Percentiles rank a stretch among this genome's conserved stretches.
phyloP scores from a whole-genome alignment of 805 yeast genomes.

The Ascoidea asiatica region DNA sequence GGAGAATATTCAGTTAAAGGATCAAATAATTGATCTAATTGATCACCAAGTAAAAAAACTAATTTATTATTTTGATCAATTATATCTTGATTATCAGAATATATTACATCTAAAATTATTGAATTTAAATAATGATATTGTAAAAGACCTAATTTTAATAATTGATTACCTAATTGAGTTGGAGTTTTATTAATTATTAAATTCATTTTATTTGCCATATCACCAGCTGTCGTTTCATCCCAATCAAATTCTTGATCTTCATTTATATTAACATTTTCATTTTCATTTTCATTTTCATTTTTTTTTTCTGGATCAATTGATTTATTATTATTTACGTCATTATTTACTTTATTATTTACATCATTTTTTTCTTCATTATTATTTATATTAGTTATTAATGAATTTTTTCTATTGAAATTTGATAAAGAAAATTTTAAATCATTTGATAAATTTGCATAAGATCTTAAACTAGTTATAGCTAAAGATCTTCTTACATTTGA shows the following conservation, averaged over 20 bases:
- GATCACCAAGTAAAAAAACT: slow-evolving; percentile 71
- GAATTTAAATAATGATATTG: slow-evolving; percentile 37
- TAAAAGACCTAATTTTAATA: slow-evolving; percentile 45
- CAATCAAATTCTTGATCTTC: slow-evolving; percentile 22
- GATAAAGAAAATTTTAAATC: slow-evolving; percentile 8
- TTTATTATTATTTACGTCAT: background rate
- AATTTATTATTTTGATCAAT: slow-evolving; percentile 61
- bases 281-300: slow-evolving; percentile 7
- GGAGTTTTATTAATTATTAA: slow-evolving; percentile 42
- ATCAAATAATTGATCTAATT: slow-evolving; percentile 77
- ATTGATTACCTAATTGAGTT: slow-evolving; percentile 36
- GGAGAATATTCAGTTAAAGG: slow-evolving; percentile 89
- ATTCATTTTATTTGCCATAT: slow-evolving; percentile 52
- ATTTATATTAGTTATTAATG: too few relatives aligned
- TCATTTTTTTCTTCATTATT: too few relatives aligned
- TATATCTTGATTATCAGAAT: slow-evolving; percentile 35
- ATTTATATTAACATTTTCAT: slow-evolving; percentile 11
- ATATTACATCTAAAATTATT: slow-evolving; percentile 59
- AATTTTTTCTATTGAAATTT: too few relatives aligned
- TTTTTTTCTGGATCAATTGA: background rate
- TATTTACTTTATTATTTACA: too few relatives aligned
- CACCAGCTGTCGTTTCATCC: slow-evolving; percentile 84
- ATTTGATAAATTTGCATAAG: slow-evolving; percentile 44
- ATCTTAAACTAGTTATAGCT: slow-evolving; percentile 60
- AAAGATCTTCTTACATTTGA: slow-evolving; percentile 60